These are phyloP conservation scores for Syzygium aromaticum DNA, from an alignment of 345 rosid species.

Conservation along the genomic window DNA sequence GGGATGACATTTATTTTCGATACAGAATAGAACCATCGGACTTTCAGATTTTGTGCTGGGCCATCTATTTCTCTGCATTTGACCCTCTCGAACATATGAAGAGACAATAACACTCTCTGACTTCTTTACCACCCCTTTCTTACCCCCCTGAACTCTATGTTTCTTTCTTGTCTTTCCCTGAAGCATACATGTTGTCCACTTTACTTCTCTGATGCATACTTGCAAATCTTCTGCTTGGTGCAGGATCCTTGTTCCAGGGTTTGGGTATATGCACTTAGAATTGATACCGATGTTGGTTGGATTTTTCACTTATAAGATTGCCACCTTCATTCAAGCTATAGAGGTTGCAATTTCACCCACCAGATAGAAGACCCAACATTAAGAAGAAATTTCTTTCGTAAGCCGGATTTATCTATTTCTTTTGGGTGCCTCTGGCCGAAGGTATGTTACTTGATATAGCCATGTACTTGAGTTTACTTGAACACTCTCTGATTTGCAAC, in stretches of 20 bases:
- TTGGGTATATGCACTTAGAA: slow-evolving; percentile 62
- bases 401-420: background rate
- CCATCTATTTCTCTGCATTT: background rate
- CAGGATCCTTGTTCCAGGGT: slow-evolving; percentile 85
- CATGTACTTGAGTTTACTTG: background rate
- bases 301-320: slow-evolving; percentile 82
- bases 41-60: background rate
- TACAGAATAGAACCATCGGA: background rate
- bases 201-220: background rate
- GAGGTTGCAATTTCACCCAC: slow-evolving; percentile 46
- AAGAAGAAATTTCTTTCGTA: background rate
- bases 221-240: slow-evolving; percentile 9
- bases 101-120: background rate
- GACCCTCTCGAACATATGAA: background rate
- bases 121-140: background rate
- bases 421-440: background rate
- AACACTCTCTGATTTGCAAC: background rate
- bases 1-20: background rate
- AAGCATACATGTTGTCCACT: background rate
- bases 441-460: background rate
- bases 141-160: background rate
- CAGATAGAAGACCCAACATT: slow-evolving; percentile 21
- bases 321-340: slow-evolving; percentile 79
- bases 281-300: slow-evolving; percentile 90
- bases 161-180: background rate